Conservation (phyloP, 345 rosid genomes). For the Arabidopsis suecica region DNA sequence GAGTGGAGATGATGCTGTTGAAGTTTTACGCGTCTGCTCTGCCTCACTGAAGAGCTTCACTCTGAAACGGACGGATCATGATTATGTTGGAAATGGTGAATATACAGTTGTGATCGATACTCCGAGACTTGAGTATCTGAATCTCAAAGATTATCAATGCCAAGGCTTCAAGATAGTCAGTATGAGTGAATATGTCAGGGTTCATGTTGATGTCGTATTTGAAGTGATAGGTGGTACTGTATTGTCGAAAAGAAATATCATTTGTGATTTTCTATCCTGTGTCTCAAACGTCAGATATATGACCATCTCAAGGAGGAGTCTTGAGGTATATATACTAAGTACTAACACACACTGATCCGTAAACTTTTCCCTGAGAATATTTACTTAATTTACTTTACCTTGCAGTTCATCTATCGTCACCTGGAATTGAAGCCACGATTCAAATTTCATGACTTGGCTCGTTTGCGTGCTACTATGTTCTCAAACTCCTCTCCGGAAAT, state of each 20-base stretch:
- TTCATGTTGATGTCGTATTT: conserved; percentile 27
- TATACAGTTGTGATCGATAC: conserved; percentile 5
- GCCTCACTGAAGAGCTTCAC: conserved; percentile 24
- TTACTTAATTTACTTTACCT: background rate
- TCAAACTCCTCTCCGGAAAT: conserved; percentile 10
- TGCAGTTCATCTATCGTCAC: conserved; percentile 8
- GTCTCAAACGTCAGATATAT: conserved; percentile 13
- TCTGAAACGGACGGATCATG: conserved; percentile 11
- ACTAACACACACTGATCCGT: background rate
- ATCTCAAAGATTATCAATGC: conserved; percentile 10
- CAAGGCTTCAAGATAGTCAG: conserved; percentile 5
- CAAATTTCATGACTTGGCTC: conserved; percentile 24
- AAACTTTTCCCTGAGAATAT: background rate
- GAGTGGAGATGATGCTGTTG: background rate
- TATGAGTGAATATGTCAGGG: conserved; percentile 3
- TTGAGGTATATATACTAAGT: conserved; percentile 9
- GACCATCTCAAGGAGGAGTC: conserved; percentile 34
- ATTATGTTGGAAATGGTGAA: background rate
- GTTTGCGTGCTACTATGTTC: conserved; percentile 20
- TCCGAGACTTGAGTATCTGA: conserved; percentile 28
- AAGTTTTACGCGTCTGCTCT: conserved; percentile 15
- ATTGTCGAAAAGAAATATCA: background rate
- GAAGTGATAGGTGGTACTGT: background rate
- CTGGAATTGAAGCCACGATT: background rate
- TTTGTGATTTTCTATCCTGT: background rate